Base-by-base conservation (phyloP, 768 basidiomycete genomes). In the Xerocomellus chrysenteron region DNA sequence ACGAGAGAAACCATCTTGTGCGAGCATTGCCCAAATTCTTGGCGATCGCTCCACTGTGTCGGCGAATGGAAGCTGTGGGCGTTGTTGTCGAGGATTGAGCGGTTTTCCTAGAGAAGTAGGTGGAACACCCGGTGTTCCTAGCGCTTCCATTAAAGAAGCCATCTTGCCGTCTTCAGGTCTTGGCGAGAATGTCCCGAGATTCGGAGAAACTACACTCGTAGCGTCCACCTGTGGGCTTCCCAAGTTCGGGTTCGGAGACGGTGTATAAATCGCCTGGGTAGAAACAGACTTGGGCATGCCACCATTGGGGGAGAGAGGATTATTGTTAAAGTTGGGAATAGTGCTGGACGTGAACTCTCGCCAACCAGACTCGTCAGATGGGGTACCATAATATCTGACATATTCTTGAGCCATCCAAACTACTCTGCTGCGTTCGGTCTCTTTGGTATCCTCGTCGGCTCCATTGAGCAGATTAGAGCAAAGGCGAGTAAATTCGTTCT, bases 391-490 rank as follows among this genome's bases (percentile, higher is more conserved):
- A 56, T 79, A 83, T 37, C 78, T 70, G 48, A 89, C 64, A 59
- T 92, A 93, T 66, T 86, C 81, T 16, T 75, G 76, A 0, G 82
- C 84, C 47, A 92, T 74, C 88, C 88, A 90, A 13, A 65, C 69
- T 3, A 89, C 83, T 44, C 85, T 76, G 33, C 68, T 56, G 30
- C 75, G 78, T 55, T 75, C 72, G 21, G 72, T 74, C 40, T 71
- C 72, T 51, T 68, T 74, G 43, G 57, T 55, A 36, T 73, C 73
- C 21, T 77, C 78, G 2, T 73, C 71, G 1, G 82, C 81, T 0
- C 87, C 86, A 32, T 74, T 78, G 35, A 90, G 75, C 48, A 90
- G 77, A 70, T 83, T 86, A 2, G 78, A 77, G 65, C 84, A 87
- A 59, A 85, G 85, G 32, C 88, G 78, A 32, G 80, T 72, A 47